Percentiles rank a stretch among this genome's conserved stretches.
Conservation (phyloP, 371 early-diverging fungal genomes). For the Mortierella sp. region DNA sequence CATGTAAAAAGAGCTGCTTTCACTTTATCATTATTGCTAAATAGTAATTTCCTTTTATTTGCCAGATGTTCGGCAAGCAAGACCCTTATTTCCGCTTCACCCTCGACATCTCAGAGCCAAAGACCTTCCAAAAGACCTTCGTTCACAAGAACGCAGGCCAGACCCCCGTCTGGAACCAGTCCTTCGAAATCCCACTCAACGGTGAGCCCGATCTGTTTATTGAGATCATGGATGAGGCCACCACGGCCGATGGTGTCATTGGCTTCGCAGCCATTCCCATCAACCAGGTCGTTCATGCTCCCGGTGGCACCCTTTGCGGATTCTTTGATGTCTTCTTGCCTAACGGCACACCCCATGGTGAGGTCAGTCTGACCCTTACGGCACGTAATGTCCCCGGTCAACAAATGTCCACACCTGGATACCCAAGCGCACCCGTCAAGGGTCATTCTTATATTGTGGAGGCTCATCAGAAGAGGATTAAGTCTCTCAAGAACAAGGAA, state of each 20-base stretch:
- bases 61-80: slow-evolving; percentile 62
- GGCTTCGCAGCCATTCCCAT: slow-evolving; percentile 70
- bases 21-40: not conserved
- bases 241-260: slow-evolving; percentile 60
- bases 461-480: slow-evolving; percentile 61
- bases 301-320: slow-evolving; percentile 61
- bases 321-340: slow-evolving; percentile 60
- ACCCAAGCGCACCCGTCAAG: slow-evolving; percentile 40
- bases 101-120: slow-evolving; percentile 56
- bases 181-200: slow-evolving; percentile 59
- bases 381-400: slow-evolving; percentile 60
- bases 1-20: not conserved
- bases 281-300: slow-evolving; percentile 61
- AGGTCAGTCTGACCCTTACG: slow-evolving; percentile 59
- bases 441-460: slow-evolving; percentile 63
- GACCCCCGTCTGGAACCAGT: slow-evolving; percentile 67
- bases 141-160: slow-evolving; percentile 68
- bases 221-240: slow-evolving; percentile 68
- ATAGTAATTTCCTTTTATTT: not conserved
- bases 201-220: slow-evolving; percentile 64
- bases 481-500: slow-evolving; percentile 61
- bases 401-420: slow-evolving; percentile 3
- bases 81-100: slow-evolving; percentile 68
- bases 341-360: slow-evolving; percentile 61
- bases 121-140: slow-evolving; percentile 64